phyloP scores from a whole-genome alignment of 768 basidiomycete genomes.

The Suillus variegatus region DNA sequence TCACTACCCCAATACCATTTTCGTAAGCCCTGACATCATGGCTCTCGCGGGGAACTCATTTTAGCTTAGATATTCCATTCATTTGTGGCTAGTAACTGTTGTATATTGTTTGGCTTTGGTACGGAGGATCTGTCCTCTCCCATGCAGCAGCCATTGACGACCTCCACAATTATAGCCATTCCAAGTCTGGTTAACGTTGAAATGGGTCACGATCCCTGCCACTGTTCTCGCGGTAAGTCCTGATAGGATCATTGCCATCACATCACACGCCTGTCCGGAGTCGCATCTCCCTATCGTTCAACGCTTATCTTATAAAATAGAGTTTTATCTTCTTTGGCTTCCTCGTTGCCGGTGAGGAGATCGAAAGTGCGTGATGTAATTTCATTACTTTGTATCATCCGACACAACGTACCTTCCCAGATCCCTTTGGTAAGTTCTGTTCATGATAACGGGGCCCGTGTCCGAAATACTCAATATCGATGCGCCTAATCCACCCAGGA shows the following conservation, averaged over 20 bases:
- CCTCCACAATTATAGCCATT: slow-evolving; percentile 47
- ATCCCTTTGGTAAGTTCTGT: slow-evolving; percentile 44
- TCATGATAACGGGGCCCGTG: neutral
- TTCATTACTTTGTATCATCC: neutral
- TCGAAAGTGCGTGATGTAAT: slow-evolving; percentile 54
- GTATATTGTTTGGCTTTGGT: slow-evolving; percentile 65
- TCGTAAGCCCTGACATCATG: slow-evolving; percentile 43
- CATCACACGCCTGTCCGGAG: neutral
- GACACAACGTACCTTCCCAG: slow-evolving; percentile 21
- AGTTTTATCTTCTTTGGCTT: slow-evolving; percentile 76
- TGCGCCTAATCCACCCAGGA: slow-evolving; percentile 27
- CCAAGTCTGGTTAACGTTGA: slow-evolving; percentile 56
- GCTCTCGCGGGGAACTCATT: slow-evolving; percentile 2
- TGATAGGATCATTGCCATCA: neutral
- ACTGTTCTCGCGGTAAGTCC: slow-evolving; percentile 50
- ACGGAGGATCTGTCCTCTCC: slow-evolving; percentile 17
- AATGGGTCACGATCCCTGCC: slow-evolving; percentile 67
- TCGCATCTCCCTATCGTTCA: neutral
- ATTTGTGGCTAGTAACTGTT: slow-evolving; percentile 65
- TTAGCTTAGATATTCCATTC: slow-evolving; percentile 56
- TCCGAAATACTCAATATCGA: neutral
- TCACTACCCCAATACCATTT: slow-evolving; percentile 78
- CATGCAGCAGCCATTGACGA: neutral
- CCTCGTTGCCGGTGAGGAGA: slow-evolving; percentile 73
- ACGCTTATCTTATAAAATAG: slow-evolving; percentile 29